phyloP scores from a whole-genome alignment of 345 rosid genomes.

The Streptanthus diversifolius region DNA sequence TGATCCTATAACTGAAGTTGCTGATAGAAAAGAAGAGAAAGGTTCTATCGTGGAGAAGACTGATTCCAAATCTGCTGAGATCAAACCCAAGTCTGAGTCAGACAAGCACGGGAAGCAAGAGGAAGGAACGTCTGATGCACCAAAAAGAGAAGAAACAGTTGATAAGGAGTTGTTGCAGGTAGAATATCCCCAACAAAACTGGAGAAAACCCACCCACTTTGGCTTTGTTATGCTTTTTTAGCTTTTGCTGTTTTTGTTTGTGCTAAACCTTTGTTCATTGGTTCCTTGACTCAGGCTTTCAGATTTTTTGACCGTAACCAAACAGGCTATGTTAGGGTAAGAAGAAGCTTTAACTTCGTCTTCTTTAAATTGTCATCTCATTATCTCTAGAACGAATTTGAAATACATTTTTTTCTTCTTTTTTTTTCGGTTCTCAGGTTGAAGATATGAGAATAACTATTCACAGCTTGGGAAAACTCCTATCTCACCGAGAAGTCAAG shows the following conservation, averaged over 20 bases:
- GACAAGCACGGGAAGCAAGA: constrained; percentile 33
- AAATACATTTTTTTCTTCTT: neutral
- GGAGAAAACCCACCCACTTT: neutral
- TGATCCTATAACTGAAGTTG: constrained; percentile 23
- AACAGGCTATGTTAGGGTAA: constrained; percentile 81
- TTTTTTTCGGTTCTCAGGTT: constrained; percentile 56
- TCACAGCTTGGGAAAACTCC: constrained; percentile 80
- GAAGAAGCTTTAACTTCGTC: neutral
- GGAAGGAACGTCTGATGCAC: constrained; percentile 35
- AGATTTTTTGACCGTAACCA: constrained; percentile 89
- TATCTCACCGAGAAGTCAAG: constrained; percentile 88
- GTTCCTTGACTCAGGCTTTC: constrained; percentile 61
- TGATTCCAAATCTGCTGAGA: constrained; percentile 32
- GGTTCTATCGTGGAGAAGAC: constrained; percentile 33
- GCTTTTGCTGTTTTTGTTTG: neutral
- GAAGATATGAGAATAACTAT: constrained; percentile 88
- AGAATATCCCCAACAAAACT: constrained; percentile 1
- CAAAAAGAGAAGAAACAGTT: constrained; percentile 43
- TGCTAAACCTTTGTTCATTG: constrained; percentile 12
- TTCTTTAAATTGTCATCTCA: neutral
- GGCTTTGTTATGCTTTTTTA: neutral
- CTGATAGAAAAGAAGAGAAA: constrained; percentile 41
- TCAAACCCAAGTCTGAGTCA: constrained; percentile 38
- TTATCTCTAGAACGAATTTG: neutral
- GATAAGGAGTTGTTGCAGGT: constrained; percentile 88